Evolutionary conservation across 192 early-diverging fungal genomes (phyloP), one percentile per base, ranked within the genome.

Genomic region (Backusella circina): DNA sequence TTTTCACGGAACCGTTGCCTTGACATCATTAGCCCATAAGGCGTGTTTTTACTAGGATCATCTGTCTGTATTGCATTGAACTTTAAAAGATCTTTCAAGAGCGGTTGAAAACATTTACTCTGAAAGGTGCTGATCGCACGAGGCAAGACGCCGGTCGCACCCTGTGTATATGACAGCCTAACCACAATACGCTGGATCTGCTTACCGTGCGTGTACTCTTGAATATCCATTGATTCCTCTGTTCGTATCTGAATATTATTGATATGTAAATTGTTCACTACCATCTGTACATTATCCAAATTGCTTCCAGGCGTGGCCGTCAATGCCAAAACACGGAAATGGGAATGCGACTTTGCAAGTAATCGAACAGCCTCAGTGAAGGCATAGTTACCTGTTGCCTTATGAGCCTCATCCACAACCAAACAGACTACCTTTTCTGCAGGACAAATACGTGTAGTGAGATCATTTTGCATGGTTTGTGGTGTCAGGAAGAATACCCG

Each of bases 321-420:
- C 44, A 98, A 82, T 0, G 95, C 95, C 76, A 98, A 79, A 8
- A 97, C 84, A 9, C 97, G 89, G 75, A 95, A 92, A 71, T 70
- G 81, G 28, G 54, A 75, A 57, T 88, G 82, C 4, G 72, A 75
- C 23, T 70, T 78, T 32, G 87, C 75, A 28, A 98, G 75, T 13
- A 79, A 78, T 2, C 88, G 78, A 4, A 98, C 80, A 9, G 92
- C 93, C 65, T 93, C 89, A 21, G 89, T 85, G 71, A 95, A 97
- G 0, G 97, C 90, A 69, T 96, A 92, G 13, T 90, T 87, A 7
- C 97, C 97, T 1, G 90, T 92, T 5, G 95, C 94, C 9, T 91
- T 83, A 79, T 98, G 97, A 0, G 97, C 97, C 77, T 98, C 97
- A 68, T 98, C 97, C 6, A 97, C 83, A 8, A 98, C 95, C n/a